A percentile compares a stretch with the other conserved stretches of the same genome.
Conservation (phyloP, 106 monocot species). For the Ottelia alismoides region DNA sequence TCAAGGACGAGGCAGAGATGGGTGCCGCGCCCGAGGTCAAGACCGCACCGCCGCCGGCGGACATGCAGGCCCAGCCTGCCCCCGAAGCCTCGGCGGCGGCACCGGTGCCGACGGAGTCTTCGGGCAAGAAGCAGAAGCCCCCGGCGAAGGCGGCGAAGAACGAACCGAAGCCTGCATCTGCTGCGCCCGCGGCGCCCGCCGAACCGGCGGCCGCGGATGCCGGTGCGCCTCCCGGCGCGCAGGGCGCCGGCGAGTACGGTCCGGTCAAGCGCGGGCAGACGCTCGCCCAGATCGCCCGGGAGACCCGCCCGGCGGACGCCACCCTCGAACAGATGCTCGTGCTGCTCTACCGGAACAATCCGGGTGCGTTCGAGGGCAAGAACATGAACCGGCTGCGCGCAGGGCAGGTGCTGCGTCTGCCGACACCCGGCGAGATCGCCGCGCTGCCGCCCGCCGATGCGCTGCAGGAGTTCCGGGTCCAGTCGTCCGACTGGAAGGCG, state of each 20-base stretch:
- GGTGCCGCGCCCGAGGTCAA: neutral
- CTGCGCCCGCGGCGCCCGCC: too few species aligned
- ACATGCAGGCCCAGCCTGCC: neutral
- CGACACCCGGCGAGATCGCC: too few species aligned
- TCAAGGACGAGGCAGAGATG: neutral
- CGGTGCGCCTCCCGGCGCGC: too few species aligned
- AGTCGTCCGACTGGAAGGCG: neutral
- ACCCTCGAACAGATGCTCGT: neutral
- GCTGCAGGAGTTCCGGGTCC: neutral
- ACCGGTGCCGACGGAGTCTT: neutral
- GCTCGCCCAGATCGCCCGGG: neutral
- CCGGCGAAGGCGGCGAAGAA: neutral
- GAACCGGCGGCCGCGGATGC: too few species aligned
- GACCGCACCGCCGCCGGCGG: neutral
- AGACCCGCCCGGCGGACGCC: neutral
- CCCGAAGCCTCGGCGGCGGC: too few species aligned
- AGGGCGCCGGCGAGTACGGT: neutral
- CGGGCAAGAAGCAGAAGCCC: neutral
- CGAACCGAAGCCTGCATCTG: too few species aligned
- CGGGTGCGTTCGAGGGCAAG: neutral
- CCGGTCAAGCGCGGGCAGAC: neutral
- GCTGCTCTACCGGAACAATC: neutral
- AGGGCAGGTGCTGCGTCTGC: neutral
- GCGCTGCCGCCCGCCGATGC: neutral
- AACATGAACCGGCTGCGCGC: neutral